phyloP scores from a whole-genome alignment of 148 eudicot species.

The Dianthus caryophyllus region DNA sequence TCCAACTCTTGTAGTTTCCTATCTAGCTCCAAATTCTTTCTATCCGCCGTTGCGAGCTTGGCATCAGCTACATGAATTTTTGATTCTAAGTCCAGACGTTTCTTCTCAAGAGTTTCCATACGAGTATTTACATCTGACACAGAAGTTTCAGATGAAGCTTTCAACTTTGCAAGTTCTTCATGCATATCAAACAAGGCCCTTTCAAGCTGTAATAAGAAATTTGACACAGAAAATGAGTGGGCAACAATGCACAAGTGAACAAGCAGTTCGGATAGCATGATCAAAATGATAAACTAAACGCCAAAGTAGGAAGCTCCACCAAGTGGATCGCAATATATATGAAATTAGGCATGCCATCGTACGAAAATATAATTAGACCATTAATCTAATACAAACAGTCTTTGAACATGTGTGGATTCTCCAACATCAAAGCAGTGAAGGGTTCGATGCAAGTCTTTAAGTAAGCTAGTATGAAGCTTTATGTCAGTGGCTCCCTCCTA shows the following conservation, averaged over 20 bases:
- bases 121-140: conserved; percentile 46
- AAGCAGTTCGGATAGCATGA: background rate
- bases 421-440: too few relatives aligned
- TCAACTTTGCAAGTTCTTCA: conserved; percentile 46
- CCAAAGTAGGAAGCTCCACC: background rate
- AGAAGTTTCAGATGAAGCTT: conserved; percentile 45
- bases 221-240: conserved; percentile 5
- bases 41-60: conserved; percentile 62
- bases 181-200: conserved; percentile 58
- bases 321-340: background rate
- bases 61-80: conserved; percentile 54
- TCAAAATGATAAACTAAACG: background rate
- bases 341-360: background rate
- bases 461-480: too few relatives aligned
- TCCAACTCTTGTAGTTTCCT: conserved; percentile 74
- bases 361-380: background rate
- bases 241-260: background rate
- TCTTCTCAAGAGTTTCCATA: conserved; percentile 51
- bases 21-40: conserved; percentile 62
- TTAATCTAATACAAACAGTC: conserved; percentile 2
- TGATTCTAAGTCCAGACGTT: conserved; percentile 52
- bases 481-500: too few relatives aligned
- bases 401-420: background rate
- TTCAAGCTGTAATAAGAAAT: conserved; percentile 60
- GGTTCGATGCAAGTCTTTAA: too few relatives aligned